Base-by-base conservation (phyloP, 805 yeast species). In the Wickerhamomyces bisporus region DNA sequence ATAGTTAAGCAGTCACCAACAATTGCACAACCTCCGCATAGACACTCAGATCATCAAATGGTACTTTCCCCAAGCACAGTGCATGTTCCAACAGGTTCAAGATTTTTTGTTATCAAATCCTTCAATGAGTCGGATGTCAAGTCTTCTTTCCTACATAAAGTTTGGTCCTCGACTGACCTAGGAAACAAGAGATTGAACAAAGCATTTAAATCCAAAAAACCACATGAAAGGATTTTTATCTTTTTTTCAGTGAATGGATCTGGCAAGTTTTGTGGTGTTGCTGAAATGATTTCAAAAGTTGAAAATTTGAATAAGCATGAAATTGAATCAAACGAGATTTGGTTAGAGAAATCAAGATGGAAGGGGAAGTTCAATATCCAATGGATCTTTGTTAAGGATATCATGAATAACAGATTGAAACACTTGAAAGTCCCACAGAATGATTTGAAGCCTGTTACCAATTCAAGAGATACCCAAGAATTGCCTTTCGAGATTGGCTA, bases 381-480 rank as follows among this genome's bases (percentile, higher is more conserved):
- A 35, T 78, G 84, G 82, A 45, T 71, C 11, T 47, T 65, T 19
- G 61, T 71, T 7, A 71, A 72, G 47, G 77, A 77, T 43, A 62
- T 78, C 6, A 71, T 73, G 30, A 76, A 77, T 48, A 61, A 57
- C 28, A 50, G 50, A 36, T 65, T 79, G 37, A 70, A 68, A 40
- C 70, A 66, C 41, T 60, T 77, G 36, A 55, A 60, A 36, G 62
- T 73, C 6, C 65, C 70, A 4, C 48, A 61, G 20, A 73, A 75
- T 47, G 77, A 70, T 20, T 60, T 60, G 48, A 65, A 64, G 49
- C 73, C 79, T 1, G 76, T 79, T 1, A 72, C 81, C 1, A 68
- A 71, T 45, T 76, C 82, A 15, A 68, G 83, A 47, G 84, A 79
- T 48, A 74, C 82, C 0, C 82, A 77, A 52, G 79, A 74, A 40